Base-by-base conservation (phyloP, 1,284 basidiomycete genomes). In the Tilletia caries region DNA sequence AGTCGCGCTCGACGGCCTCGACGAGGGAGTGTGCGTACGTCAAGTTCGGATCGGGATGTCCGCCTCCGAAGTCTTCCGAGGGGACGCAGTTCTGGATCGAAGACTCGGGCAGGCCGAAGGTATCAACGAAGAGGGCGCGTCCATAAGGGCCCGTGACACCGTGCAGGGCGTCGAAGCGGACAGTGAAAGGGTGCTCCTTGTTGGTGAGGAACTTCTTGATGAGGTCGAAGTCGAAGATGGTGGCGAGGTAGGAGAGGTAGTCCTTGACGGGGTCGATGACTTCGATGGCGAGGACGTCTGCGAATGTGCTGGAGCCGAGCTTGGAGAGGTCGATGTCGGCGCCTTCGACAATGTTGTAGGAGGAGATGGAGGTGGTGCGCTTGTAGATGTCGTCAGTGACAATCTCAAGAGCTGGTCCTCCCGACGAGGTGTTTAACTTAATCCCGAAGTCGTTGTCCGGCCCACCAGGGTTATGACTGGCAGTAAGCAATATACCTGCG, bases 121-220 rank as follows among this genome's bases (percentile, higher is more conserved):
- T 86, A 48, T 91, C 88, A 78, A 98, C 87, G 78, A 99, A 89
- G 84, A 98, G 91, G 8, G 91, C 92, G 41, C 87, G 87, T 5
- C 93, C 96, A 82, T 98, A 99, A 0, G 96, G 95, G 43, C 95
- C 96, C 0, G 96, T 98, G 74, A 99, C 95, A 78, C 95, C 95
- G 84, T 95, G 90, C 70, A 98, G 86, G 66, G 94, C 95, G 83
- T 99, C 96, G 83, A 98, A 98, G 77, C 98, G 89, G 67, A 98
- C 92, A 54, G 88, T 89, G 86, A 93, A 95, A 18, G 77, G 72
- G 48, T 79, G 78, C 15, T 50, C 65, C 8, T 72, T 73, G 60
- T 88, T 86, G 75, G 89, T 87, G 32, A 98, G 88, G 90, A 96
- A 98, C 64, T 87, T 85, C 85, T 93, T 92, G 89, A 98, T 97